Evolutionary conservation across 768 basidiomycete species (phyloP).

Genomic region (Lentinus brumalis): DNA sequence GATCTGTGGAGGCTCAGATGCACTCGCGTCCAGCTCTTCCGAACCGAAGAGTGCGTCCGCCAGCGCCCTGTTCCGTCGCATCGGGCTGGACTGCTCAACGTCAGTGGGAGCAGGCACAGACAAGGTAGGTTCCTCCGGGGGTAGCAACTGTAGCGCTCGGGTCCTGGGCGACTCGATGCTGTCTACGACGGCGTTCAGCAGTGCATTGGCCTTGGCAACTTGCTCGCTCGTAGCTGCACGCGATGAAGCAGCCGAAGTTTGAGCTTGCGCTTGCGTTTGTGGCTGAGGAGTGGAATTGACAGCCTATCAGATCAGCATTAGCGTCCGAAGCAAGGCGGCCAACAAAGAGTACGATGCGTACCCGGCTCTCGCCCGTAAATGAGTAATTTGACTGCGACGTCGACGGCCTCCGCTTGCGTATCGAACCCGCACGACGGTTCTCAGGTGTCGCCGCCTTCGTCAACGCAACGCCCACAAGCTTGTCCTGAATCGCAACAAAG

Average conservation of each 20-base stretch:
- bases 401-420: slow-evolving; percentile 74
- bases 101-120: slow-evolving; percentile 41
- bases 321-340: neutral
- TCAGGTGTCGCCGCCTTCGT: slow-evolving; percentile 60
- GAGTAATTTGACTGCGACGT: slow-evolving; percentile 84
- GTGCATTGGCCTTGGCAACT: slow-evolving; percentile 59
- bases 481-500: slow-evolving; percentile 73
- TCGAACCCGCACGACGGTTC: slow-evolving; percentile 63
- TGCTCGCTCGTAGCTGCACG: slow-evolving; percentile 46
- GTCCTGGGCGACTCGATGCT: slow-evolving; percentile 47
- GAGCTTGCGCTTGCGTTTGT: slow-evolving; percentile 39
- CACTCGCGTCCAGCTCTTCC: slow-evolving; percentile 36
- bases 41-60: slow-evolving; percentile 74
- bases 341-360: slow-evolving; percentile 24
- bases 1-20: slow-evolving; percentile 30
- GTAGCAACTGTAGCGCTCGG: slow-evolving; percentile 17
- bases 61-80: slow-evolving; percentile 71
- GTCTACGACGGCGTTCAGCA: slow-evolving; percentile 63
- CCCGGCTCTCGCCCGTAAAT: slow-evolving; percentile 46
- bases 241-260: slow-evolving; percentile 25
- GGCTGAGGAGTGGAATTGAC: slow-evolving; percentile 59
- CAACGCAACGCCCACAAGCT: slow-evolving; percentile 63
- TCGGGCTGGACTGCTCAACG: slow-evolving; percentile 38
- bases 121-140: slow-evolving; percentile 22
- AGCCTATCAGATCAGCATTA: slow-evolving; percentile 42